Base-by-base conservation (phyloP, 805 yeast species). In the Candida patagonica region DNA sequence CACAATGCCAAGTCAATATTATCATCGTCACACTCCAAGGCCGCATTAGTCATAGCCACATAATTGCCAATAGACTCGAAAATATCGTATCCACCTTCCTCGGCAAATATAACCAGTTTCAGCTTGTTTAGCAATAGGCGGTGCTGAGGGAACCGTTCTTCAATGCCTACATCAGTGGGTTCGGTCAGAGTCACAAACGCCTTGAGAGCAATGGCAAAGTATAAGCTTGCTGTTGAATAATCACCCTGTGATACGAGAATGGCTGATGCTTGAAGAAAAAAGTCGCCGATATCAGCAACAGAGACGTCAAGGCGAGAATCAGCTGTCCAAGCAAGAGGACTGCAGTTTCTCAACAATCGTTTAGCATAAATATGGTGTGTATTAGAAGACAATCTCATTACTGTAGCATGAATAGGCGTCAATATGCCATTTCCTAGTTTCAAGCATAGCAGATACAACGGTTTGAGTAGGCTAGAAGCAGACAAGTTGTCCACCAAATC, bases 241-340 rank as follows among this genome's bases (percentile, higher is more conserved):
- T 33, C 17, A 17, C 16, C 27, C 26, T 33, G 37, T 7, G 12
- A 12, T 22, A 12, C 27, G 8, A 33, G 26, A n/a, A 33, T 33
- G 3, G 24, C 22, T 5, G 37, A 15, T 22, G 37, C 12, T 23
- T 22, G 24, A n/a, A 33, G 19, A 23, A 20, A 22, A 19, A 33
- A 33, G n/a, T 33, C 37, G 26, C n/a, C 27, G 12, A 21, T 33
- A 22, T 23, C 29, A 10, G 26, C 9, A 22, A 20, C 37, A 7
- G 27, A 10, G n/a, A 20, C 24, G 2, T 19, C 27, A 9, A 23
- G 27, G 3, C 37, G 27, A 4, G 22, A 17, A 23, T 33, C 26
- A 33, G 21, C 26, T 4, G 26, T n/a, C n/a, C n/a, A n/a, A n/a
- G n/a, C n/a, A n/a, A n/a, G 17, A 10, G 16, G 13, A 7, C 13